Evolutionary conservation across 1,139 yeast genomes (phyloP).

Genomic region (Geotrichum europaeum): DNA sequence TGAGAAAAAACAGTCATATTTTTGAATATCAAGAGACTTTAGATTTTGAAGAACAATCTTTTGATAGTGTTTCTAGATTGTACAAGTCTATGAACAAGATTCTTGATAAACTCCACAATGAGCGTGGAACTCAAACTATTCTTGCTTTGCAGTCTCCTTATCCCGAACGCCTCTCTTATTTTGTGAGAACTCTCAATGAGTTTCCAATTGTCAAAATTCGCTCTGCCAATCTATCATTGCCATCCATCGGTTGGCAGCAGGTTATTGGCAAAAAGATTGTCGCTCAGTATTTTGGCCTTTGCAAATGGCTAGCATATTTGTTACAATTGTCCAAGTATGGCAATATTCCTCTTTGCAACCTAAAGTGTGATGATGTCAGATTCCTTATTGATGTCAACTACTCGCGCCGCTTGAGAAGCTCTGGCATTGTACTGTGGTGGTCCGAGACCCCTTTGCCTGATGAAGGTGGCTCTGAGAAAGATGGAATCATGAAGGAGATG

Average conservation of each 20-base stretch:
- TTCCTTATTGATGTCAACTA: slow-evolving; percentile 79
- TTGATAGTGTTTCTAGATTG: slow-evolving; percentile 21
- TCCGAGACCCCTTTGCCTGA: slow-evolving; percentile 76
- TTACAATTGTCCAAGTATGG: slow-evolving; percentile 63
- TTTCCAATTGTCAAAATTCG: slow-evolving; percentile 54
- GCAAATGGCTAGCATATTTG: slow-evolving; percentile 68
- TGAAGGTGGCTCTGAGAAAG: slow-evolving; percentile 78
- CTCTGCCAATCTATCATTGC: slow-evolving; percentile 48
- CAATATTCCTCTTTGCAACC: slow-evolving; percentile 79
- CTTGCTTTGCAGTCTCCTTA: slow-evolving; percentile 72
- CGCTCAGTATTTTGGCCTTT: slow-evolving; percentile 66
- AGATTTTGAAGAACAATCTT: slow-evolving; percentile 20
- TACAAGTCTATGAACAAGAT: slow-evolving; percentile 36
- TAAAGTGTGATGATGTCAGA: slow-evolving; percentile 68
- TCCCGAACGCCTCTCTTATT: slow-evolving; percentile 33
- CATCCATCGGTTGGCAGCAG: slow-evolving; percentile 85
- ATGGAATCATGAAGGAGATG: slow-evolving; percentile 41
- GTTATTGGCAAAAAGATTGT: slow-evolving; percentile 61
- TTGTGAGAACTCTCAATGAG: slow-evolving; percentile 37
- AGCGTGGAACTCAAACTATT: slow-evolving; percentile 60
- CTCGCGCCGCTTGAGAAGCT: slow-evolving; percentile 65
- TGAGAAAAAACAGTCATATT: slow-evolving; percentile 35
- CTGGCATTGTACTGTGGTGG: slow-evolving; percentile 88
- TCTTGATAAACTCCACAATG: slow-evolving; percentile 56
- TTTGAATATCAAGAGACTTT: slow-evolving; percentile 26